phyloP scores from a whole-genome alignment of 805 yeast genomes.

The Myxozyma melibiosi region DNA sequence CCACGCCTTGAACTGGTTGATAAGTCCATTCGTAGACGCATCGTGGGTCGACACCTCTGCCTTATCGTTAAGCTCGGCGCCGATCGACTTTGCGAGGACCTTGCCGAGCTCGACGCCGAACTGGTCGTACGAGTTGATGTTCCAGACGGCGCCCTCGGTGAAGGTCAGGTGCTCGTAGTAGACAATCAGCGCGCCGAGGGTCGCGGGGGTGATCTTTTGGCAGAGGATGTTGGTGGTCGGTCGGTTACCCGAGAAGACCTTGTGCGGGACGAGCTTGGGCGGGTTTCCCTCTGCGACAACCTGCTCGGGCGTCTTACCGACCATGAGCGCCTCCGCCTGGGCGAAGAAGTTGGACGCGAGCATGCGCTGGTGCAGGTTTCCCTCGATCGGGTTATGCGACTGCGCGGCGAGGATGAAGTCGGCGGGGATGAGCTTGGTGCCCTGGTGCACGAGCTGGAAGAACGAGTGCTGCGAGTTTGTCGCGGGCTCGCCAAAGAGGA shows the following conservation, averaged over 20 bases:
- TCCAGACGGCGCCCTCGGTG: conserved; percentile 99
- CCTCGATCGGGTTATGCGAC: conserved; percentile 95
- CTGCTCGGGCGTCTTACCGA: conserved; percentile 79
- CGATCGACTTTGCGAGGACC: conserved; percentile 93
- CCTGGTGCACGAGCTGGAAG: conserved; percentile 99
- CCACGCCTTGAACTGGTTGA: conserved; percentile 87
- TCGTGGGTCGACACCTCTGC: conserved; percentile 71
- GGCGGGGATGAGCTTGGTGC: conserved; percentile 94
- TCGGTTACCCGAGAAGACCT: conserved; percentile 96
- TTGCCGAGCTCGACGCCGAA: conserved; percentile 99
- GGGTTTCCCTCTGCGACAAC: conserved; percentile 84
- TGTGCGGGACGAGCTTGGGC: conserved; percentile 88
- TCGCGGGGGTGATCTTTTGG: conserved; percentile 93
- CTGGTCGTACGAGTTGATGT: conserved; percentile 98
- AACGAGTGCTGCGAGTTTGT: conserved; percentile 99
- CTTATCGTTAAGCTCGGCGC: conserved; percentile 76
- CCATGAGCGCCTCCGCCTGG: conserved; percentile 96
- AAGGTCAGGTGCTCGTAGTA: conserved; percentile 97
- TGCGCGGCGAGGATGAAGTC: conserved; percentile 96
- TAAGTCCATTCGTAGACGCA: conserved; percentile 86
- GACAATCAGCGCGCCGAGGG: conserved; percentile 94
- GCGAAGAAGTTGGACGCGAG: conserved; percentile 99
- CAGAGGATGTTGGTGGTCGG: conserved; percentile 97
- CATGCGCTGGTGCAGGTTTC: conserved; percentile 94
- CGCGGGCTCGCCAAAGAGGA: conserved; percentile 97